Evolutionary conservation across 2,329 filamentous ascomycete genomes (phyloP).

Genomic region (Aspergillus piperis): DNA sequence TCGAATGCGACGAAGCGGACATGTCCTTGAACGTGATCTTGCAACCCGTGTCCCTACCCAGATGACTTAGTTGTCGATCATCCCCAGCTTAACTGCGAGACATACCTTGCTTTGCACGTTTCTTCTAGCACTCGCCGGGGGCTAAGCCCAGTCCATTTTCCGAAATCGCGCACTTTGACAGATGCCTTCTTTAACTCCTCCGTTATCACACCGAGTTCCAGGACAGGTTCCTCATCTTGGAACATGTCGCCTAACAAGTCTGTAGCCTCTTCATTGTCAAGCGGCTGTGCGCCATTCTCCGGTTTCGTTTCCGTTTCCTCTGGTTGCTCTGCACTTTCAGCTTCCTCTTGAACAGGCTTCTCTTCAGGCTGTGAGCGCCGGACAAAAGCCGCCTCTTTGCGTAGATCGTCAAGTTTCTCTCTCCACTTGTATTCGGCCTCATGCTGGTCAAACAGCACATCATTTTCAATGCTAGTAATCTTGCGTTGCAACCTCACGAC

Average conservation of each 20-base stretch:
- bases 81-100: not conserved
- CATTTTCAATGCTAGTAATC: conserved; percentile 73
- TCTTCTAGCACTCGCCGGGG: conserved; percentile 80
- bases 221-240: conserved; percentile 44
- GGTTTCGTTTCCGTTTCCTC: conserved; percentile 23
- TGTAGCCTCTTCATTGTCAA: conserved; percentile 41
- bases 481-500: conserved; percentile 71
- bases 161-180: conserved; percentile 76
- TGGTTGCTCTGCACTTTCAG: conserved; percentile 53
- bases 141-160: conserved; percentile 73
- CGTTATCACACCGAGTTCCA: conserved; percentile 45
- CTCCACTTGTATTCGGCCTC: conserved; percentile 68
- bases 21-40: conserved; percentile 68
- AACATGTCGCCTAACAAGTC: conserved; percentile 62
- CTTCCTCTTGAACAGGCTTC: conserved; percentile 43
- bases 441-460: conserved; percentile 71
- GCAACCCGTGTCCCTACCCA: conserved; percentile 65
- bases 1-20: conserved; percentile 73
- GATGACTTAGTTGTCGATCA: not conserved
- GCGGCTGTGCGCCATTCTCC: conserved; percentile 18
- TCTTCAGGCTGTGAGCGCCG: conserved; percentile 30
- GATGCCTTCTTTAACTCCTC: conserved; percentile 25
- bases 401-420: conserved; percentile 58
- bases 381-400: conserved; percentile 56
- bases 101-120: conserved; percentile 75